Conservation (phyloP, 495 filamentous ascomycete species). For the Chaetomium fimeti region DNA sequence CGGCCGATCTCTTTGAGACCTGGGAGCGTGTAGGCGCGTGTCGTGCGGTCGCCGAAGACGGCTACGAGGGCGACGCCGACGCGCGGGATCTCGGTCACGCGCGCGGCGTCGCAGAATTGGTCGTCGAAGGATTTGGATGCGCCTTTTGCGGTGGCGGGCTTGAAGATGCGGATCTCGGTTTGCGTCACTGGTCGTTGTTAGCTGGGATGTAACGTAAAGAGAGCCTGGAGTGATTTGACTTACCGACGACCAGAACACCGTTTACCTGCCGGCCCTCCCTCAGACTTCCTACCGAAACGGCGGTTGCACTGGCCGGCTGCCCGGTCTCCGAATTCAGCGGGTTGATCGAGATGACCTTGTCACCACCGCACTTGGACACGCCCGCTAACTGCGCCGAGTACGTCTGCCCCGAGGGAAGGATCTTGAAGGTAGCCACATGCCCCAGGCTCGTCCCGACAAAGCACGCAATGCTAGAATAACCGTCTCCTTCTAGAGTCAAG, state of each 20-base stretch:
- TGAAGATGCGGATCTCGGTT: constrained; percentile 78
- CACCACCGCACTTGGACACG: constrained; percentile 62
- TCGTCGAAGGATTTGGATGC: constrained; percentile 86
- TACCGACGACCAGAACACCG: constrained; percentile 62
- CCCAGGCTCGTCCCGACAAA: constrained; percentile 88
- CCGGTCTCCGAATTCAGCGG: constrained; percentile 79
- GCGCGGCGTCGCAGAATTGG: constrained; percentile 72
- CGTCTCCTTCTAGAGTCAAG: constrained; percentile 87
- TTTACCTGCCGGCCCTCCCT: constrained; percentile 67
- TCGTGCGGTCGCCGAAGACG: constrained; percentile 75
- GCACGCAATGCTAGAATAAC: constrained; percentile 88
- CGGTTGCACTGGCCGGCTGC: constrained; percentile 69
- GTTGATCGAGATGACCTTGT: constrained; percentile 68
- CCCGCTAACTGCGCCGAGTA: constrained; percentile 76
- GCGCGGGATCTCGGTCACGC: constrained; percentile 67
- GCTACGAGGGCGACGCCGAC: constrained; percentile 75
- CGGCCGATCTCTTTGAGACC: constrained; percentile 81
- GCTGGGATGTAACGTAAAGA: not conserved
- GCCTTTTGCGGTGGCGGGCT: constrained; percentile 78
- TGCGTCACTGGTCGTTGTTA: constrained; percentile 55
- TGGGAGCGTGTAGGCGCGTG: constrained; percentile 79
- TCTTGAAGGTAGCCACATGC: constrained; percentile 81
- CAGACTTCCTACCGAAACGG: constrained; percentile 65
- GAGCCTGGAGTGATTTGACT: constrained; percentile 21
- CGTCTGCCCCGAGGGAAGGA: constrained; percentile 68